These are phyloP conservation scores for Sclerotinia trifoliorum DNA, from an alignment of 2,329 filamentous ascomycete genomes.

Conservation along the genomic window DNA sequence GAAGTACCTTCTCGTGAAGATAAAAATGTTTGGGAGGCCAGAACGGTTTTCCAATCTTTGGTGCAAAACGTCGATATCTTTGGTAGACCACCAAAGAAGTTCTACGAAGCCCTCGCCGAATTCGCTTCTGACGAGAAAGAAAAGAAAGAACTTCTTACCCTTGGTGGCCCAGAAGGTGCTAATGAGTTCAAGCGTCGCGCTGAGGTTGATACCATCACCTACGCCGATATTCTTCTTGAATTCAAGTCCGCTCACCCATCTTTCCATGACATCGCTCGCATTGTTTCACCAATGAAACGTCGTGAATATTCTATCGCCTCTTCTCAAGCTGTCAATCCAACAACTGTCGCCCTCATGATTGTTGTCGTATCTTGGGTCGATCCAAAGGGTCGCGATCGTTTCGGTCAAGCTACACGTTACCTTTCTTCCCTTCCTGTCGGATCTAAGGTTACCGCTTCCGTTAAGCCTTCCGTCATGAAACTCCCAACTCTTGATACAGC, in stretches of 20 bases:
- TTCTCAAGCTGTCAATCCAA: conserved; percentile 90
- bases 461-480: conserved; percentile 99
- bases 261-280: conserved; percentile 84
- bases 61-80: conserved; percentile 95
- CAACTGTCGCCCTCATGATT: conserved; percentile 88
- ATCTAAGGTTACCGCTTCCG: conserved; percentile 79
- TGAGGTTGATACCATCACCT: conserved; percentile 89
- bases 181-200: conserved; percentile 88
- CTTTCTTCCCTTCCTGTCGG: conserved; percentile 75
- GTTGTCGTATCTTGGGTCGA: conserved; percentile 97
- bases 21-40: conserved; percentile 69
- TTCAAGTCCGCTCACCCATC: conserved; percentile 84
- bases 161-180: conserved; percentile 76
- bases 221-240: conserved; percentile 84
- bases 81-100: conserved; percentile 93
- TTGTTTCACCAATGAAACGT: conserved; percentile 90
- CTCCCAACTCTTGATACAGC: conserved; percentile 83
- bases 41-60: conserved; percentile 89
- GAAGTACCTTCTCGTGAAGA: conserved; percentile 87
- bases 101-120: conserved; percentile 89
- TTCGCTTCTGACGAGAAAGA: conserved; percentile 82
- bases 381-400: conserved; percentile 79
- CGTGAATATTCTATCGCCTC: conserved; percentile 99
- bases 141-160: conserved; percentile 72
- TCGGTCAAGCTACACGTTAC: conserved; percentile 91